Evolutionary conservation across 208 protist genomes (phyloP).

Genomic region (Trypanosoma conorhini): DNA sequence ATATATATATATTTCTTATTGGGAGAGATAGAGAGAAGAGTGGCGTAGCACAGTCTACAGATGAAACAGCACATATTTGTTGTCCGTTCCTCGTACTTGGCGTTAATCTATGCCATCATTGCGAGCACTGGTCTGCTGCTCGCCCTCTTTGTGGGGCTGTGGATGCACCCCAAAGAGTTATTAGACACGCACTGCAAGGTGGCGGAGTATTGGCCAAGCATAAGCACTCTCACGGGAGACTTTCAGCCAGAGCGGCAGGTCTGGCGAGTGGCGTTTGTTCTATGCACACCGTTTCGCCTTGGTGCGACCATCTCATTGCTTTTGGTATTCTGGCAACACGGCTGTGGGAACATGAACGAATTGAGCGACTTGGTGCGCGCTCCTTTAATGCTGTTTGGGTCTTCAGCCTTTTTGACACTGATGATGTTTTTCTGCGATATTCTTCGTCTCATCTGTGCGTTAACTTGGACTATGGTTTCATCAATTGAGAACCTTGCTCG

Average conservation of each 20-base stretch:
- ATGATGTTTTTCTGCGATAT: constrained; percentile 53
- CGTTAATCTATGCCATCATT: constrained; percentile 60
- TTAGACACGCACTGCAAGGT: constrained; percentile 54
- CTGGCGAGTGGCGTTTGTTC: constrained; percentile 56
- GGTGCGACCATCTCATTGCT: constrained; percentile 52
- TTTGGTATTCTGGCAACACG: constrained; percentile 61
- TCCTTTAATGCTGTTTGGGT: constrained; percentile 18
- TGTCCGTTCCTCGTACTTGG: constrained; percentile 61
- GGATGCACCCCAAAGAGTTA: constrained; percentile 47
- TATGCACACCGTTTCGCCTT: constrained; percentile 59
- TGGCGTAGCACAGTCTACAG: not conserved
- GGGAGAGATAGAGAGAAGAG: no score
- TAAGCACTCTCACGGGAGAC: constrained; percentile 67
- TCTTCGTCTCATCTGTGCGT: constrained; percentile 40
- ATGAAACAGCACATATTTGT: constrained; percentile 68
- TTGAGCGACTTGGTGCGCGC: constrained; percentile 37
- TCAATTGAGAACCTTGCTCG: constrained; percentile 56
- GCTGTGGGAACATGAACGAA: constrained; percentile 44
- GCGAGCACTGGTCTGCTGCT: constrained; percentile 41
- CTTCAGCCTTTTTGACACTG: constrained; percentile 48
- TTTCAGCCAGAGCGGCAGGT: constrained; percentile 72
- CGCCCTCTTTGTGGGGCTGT: constrained; percentile 51
- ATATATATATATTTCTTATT: no score
- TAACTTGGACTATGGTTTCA: constrained; percentile 58
- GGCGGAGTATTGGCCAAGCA: constrained; percentile 81